These are phyloP conservation scores for Penicillium brasilianum DNA, from an alignment of 2,329 filamentous ascomycete species.

Conservation along the genomic window DNA sequence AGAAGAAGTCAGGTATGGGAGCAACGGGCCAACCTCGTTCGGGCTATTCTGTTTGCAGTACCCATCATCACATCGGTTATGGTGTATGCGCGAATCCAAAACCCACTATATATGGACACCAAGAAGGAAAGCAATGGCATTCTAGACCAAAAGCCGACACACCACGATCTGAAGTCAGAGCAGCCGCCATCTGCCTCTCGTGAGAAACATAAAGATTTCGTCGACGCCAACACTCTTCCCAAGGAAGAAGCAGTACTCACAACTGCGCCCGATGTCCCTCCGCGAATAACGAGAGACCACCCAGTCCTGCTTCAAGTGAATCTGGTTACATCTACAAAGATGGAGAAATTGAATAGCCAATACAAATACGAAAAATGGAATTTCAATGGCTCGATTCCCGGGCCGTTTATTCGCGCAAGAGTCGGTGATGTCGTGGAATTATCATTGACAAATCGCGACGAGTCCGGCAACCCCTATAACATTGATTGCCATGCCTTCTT, in stretches of 20 bases:
- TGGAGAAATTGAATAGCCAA: not conserved
- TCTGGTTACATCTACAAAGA: not conserved
- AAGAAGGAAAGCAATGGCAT: not conserved
- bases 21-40: not conserved
- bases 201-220: not conserved
- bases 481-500: not conserved
- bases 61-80: not conserved
- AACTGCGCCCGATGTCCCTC: not conserved
- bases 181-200: not conserved
- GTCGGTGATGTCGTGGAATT: not conserved
- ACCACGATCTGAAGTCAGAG: not conserved
- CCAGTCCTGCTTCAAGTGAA: not conserved
- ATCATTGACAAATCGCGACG: not conserved
- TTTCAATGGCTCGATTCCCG: not conserved
- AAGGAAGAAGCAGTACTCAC: not conserved
- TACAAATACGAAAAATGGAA: conserved; percentile 1
- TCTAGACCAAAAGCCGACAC: not conserved
- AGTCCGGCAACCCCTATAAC: not conserved
- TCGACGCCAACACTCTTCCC: not conserved
- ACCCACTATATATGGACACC: not conserved
- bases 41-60: not conserved
- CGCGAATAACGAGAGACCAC: not conserved
- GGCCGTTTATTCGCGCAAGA: not conserved
- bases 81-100: not conserved
- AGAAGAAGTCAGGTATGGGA: not conserved